A percentile compares a stretch with the other conserved stretches of the same genome.
These are phyloP conservation scores for Penicillium argentinense DNA, from an alignment of 495 filamentous ascomycete species.

Conservation along the genomic window DNA sequence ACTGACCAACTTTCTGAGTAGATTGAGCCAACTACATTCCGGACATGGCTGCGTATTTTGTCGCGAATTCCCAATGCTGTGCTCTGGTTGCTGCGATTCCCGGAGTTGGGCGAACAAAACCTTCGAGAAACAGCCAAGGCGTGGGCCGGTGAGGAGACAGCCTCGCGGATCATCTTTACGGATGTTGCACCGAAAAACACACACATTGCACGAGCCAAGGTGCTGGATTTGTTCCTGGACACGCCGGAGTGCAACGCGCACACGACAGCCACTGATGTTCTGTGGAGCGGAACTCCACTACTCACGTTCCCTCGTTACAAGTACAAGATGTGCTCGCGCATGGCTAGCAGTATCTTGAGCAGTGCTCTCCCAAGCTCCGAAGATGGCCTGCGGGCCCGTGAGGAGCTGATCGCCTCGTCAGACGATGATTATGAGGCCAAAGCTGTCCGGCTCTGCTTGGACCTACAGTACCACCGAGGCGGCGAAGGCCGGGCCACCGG, in stretches of 20 bases:
- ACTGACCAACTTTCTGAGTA: conserved; percentile 35
- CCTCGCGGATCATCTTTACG: conserved; percentile 91
- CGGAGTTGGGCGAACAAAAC: conserved; percentile 87
- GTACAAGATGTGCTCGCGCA: conserved; percentile 99
- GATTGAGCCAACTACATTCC: conserved; percentile 98
- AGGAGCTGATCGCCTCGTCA: conserved; percentile 70
- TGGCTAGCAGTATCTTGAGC: conserved; percentile 90
- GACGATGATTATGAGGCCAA: conserved; percentile 84
- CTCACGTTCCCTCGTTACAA: conserved; percentile 90
- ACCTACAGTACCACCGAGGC: conserved; percentile 59
- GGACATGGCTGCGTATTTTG: conserved; percentile 93
- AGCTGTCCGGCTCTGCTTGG: conserved; percentile 70
- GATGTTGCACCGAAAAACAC: conserved; percentile 94
- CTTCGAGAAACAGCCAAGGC: conserved; percentile 72
- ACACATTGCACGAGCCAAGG: conserved; percentile 88
- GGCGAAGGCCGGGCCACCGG: conserved; percentile 60
- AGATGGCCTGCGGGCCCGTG: conserved; percentile 65
- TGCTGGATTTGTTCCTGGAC: conserved; percentile 94
- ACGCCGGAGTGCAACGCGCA: conserved; percentile 98
- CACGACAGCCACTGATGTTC: conserved; percentile 93
- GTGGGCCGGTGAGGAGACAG: conserved; percentile 86
- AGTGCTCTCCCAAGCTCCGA: conserved; percentile 76
- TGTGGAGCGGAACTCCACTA: conserved; percentile 94
- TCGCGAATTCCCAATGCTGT: conserved; percentile 82
- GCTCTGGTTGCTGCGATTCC: conserved; percentile 95